Evolutionary conservation across 805 yeast species (phyloP).

Genomic region (Clavispora carvajalis): DNA sequence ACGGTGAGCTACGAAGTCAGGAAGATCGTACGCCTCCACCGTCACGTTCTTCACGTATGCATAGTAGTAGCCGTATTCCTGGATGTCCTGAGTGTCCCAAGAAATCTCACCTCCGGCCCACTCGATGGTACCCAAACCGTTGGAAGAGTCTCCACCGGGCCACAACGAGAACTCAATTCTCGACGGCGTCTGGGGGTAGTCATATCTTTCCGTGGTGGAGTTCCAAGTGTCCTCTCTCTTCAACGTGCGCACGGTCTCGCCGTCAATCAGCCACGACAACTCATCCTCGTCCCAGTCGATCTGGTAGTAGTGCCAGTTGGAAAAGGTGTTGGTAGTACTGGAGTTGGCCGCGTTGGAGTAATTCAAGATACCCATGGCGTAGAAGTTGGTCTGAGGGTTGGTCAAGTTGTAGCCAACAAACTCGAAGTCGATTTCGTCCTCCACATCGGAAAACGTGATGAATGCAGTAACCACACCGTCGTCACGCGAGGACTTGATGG

Average conservation of each 20-base stretch:
- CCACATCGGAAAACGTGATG: conserved; percentile 74
- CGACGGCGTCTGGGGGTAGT: conserved; percentile 71
- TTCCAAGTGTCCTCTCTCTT: conserved; percentile 56
- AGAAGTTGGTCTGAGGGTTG: conserved; percentile 71
- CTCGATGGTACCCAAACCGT: conserved; percentile 58
- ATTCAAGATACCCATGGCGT: conserved; percentile 68
- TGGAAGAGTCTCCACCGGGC: conserved; percentile 65
- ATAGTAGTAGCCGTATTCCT: conserved; percentile 76
- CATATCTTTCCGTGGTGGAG: conserved; percentile 50
- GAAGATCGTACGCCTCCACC: conserved; percentile 70
- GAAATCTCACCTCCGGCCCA: conserved; percentile 88
- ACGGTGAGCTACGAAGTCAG: conserved; percentile 40
- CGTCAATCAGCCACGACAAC: conserved; percentile 71
- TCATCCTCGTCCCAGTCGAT: conserved; percentile 78
- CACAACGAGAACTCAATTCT: conserved; percentile 68
- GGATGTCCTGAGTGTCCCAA: conserved; percentile 75
- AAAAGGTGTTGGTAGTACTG: conserved; percentile 50
- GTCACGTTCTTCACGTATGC: conserved; percentile 55
- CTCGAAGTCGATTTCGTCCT: conserved; percentile 90
- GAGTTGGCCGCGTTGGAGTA: conserved; percentile 52
- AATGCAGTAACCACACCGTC: conserved; percentile 82
- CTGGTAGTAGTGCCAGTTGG: conserved; percentile 66
- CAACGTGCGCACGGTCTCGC: conserved; percentile 59
- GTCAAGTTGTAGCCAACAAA: conserved; percentile 72
- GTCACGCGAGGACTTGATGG: conserved; percentile 66